Evolutionary conservation across 441 rosid species (phyloP).

Genomic region (Erodium moschatum): DNA sequence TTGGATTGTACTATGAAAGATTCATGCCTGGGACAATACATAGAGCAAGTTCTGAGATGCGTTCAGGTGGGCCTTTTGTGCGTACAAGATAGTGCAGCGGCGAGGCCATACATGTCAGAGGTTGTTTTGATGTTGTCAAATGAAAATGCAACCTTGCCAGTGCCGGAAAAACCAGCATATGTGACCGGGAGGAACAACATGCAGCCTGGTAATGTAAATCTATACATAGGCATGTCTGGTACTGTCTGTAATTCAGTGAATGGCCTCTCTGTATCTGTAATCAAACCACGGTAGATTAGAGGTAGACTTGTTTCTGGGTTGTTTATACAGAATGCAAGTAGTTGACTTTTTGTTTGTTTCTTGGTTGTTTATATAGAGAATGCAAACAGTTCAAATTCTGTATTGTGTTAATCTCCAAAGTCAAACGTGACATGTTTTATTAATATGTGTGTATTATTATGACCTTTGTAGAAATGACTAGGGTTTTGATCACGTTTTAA

Average conservation of each 20-base stretch:
- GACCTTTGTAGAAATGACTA: too few species aligned
- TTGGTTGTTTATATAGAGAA: too few species aligned
- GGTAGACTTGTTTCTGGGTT: not conserved
- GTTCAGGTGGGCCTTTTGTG: not conserved
- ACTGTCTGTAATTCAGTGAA: not conserved
- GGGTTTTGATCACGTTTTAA: too few species aligned
- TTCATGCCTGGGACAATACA: not conserved
- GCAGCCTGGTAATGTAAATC: not conserved
- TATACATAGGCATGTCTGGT: not conserved
- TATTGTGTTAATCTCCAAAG: too few species aligned
- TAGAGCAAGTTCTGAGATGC: not conserved
- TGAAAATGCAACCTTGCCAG: not conserved
- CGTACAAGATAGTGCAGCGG: not conserved
- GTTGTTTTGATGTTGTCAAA: constrained; percentile 4
- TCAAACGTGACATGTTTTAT: too few species aligned
- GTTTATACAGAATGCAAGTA: not conserved
- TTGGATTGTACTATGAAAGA: not conserved
- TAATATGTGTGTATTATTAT: too few species aligned
- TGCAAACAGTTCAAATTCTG: too few species aligned
- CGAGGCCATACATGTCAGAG: not conserved
- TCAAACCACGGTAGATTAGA: not conserved
- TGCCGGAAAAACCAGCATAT: not conserved
- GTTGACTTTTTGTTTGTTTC: too few species aligned
- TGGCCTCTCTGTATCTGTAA: not conserved
- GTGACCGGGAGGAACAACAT: not conserved